Evolutionary conservation across 2,329 filamentous ascomycete genomes (phyloP), one percentile per base, ranked within the genome.

Genomic region (Ambrosiella beaveri): DNA sequence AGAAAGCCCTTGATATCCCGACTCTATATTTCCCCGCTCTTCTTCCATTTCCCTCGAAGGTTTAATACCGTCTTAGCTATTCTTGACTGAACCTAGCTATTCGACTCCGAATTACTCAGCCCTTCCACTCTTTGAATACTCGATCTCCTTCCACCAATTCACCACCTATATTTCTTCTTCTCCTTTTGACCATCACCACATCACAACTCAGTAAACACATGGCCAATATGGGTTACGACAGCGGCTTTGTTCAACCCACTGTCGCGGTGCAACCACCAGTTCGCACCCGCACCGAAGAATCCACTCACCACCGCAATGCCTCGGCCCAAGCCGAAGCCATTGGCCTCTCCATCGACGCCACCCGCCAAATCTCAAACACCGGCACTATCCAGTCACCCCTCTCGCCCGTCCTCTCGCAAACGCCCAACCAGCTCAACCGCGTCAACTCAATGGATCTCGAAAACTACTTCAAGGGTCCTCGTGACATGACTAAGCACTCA

Each of bases 401-500:
- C 12, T 58, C 56, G 3, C 59, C 59, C 6, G 50, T 60, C n/a
- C 52, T 60, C n/a, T 58, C 56, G n/a, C 44, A 51, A 38, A 60
- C 59, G 2, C 59, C 59, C 4, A 60, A 60, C 45, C 59, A 57
- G 15, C n/a, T 60, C 35, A 55, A 55, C 17, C 59, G 59, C 1
- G 56, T 56, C 19, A 60, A 60, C 44, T 58, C 59, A 6, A 27
- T 59, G 35, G 62, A 63, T 11, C 8, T 63, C n/a, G 62, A 63
- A 13, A 61, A 63, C 41, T 63, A 63, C 61, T 63, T 63, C 57
- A 58, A 56, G 37, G 81, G 80, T 11, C 86, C 86, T 54, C 78
- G 83, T 61, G 81, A 88, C 66, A 78, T 87, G 62, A 75, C 80
- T 59, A 79, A 79, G 65, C 85, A 89, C 68, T 88, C 84, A 17